phyloP scores from a whole-genome alignment of 441 rosid species.

The Erysimum cheiri region DNA sequence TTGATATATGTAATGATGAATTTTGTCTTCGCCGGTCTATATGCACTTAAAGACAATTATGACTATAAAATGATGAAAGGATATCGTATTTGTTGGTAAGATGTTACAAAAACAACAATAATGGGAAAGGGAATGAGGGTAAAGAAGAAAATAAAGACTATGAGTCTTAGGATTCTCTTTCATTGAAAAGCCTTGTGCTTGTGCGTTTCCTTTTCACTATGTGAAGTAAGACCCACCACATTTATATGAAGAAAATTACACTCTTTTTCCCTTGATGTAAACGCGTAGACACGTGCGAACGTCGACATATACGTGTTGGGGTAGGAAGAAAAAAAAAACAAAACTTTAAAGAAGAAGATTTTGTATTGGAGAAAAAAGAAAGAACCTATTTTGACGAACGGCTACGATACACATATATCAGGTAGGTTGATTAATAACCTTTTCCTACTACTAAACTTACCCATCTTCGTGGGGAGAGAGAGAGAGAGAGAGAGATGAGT shows the following conservation, averaged over 20 bases:
- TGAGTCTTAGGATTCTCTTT: slow-evolving; percentile 47
- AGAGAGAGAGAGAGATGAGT: slow-evolving; percentile 52
- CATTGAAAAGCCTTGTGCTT: slow-evolving; percentile 45
- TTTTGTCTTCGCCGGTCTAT: slow-evolving; percentile 44
- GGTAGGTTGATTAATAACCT: slow-evolving; percentile 35
- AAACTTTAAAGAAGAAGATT: slow-evolving; percentile 47
- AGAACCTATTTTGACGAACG: slow-evolving; percentile 52
- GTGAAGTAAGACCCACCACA: slow-evolving; percentile 48
- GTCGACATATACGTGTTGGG: slow-evolving; percentile 38
- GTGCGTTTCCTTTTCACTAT: slow-evolving; percentile 46
- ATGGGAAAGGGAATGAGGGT: slow-evolving; percentile 35
- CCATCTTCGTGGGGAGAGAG: slow-evolving; percentile 47
- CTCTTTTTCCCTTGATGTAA: slow-evolving; percentile 39
- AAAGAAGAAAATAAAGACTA: slow-evolving; percentile 30
- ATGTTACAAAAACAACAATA: slow-evolving; percentile 5
- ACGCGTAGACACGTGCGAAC: slow-evolving; percentile 45
- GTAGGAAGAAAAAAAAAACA: slow-evolving; percentile 38
- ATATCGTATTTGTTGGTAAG: slow-evolving; percentile 36
- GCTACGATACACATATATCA: slow-evolving; percentile 41
- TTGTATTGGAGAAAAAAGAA: slow-evolving; percentile 5
- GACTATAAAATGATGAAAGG: slow-evolving; percentile 34
- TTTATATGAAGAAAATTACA: slow-evolving; percentile 55
- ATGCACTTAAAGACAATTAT: slow-evolving; percentile 44
- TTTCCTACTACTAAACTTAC: slow-evolving; percentile 47
- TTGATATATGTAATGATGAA: slow-evolving; percentile 43